Percentiles rank a stretch among this genome's conserved stretches.
Evolutionary conservation across 2,329 filamentous ascomycete species (phyloP).

Genomic region (Dactylellina sp.): DNA sequence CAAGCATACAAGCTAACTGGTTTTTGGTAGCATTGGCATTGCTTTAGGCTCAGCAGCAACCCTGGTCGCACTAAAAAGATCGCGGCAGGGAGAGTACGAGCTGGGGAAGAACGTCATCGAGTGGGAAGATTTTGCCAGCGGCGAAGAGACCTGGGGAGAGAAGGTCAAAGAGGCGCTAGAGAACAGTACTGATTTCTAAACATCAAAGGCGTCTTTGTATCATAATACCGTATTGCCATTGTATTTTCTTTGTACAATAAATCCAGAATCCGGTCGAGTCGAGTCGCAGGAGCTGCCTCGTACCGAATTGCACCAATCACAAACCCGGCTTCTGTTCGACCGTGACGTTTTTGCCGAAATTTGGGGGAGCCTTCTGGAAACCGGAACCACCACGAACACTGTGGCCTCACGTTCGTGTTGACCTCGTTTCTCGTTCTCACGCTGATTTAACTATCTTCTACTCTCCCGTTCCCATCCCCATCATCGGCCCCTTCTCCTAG

Average conservation of each 20-base stretch:
- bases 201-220: not conserved
- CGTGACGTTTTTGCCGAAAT: slow-evolving; percentile 52
- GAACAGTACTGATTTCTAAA: slow-evolving; percentile 26
- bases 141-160: slow-evolving; percentile 33
- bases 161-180: slow-evolving; percentile 35
- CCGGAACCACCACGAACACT: slow-evolving; percentile 27
- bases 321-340: slow-evolving; percentile 14
- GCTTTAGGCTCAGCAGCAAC: slow-evolving; percentile 83
- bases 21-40: slow-evolving; percentile 71
- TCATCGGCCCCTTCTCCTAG: not conserved
- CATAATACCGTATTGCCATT: slow-evolving; percentile 1
- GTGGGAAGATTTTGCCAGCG: slow-evolving; percentile 58
- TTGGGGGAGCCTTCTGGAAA: slow-evolving; percentile 32
- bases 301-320: slow-evolving; percentile 22
- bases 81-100: slow-evolving; percentile 82
- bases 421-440: not conserved
- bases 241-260: slow-evolving; percentile 20
- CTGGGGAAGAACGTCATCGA: slow-evolving; percentile 69
- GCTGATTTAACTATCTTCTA: not conserved
- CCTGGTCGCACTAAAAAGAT: slow-evolving; percentile 86
- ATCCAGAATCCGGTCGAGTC: slow-evolving; percentile 8
- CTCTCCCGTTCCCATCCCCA: slow-evolving; percentile 6
- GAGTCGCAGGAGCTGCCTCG: slow-evolving; percentile 4
- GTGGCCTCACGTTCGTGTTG: not conserved
- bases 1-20: slow-evolving; percentile 2